Evolutionary conservation across 2,329 filamentous ascomycete species (phyloP).

Genomic region (Sarocladium brachiariae): DNA sequence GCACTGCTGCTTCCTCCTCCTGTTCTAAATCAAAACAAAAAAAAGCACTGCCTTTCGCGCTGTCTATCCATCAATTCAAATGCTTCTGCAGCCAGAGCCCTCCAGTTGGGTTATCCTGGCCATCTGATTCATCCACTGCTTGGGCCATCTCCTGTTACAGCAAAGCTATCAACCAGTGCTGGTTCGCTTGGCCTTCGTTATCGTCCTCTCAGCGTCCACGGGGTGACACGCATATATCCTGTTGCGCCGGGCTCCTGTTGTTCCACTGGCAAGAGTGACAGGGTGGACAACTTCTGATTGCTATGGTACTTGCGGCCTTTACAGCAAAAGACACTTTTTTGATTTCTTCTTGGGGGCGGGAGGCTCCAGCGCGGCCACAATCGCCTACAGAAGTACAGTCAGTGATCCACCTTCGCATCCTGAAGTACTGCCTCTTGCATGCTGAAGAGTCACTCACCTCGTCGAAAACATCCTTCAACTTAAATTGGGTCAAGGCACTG

Average conservation of each 20-base stretch:
- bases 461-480: slow-evolving; percentile 98
- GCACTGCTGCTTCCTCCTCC: slow-evolving; percentile 3
- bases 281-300: slow-evolving; percentile 1
- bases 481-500: slow-evolving; percentile 95
- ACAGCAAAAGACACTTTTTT: slow-evolving; percentile 66
- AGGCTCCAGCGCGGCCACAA: slow-evolving; percentile 90
- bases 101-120: neutral
- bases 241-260: slow-evolving; percentile 10
- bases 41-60: slow-evolving; percentile 3
- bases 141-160: neutral
- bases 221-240: slow-evolving; percentile 3
- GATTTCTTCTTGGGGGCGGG: slow-evolving; percentile 72
- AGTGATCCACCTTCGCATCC: slow-evolving; percentile 9
- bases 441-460: slow-evolving; percentile 57
- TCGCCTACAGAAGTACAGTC: slow-evolving; percentile 55
- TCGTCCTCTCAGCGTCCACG: slow-evolving; percentile 9
- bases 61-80: slow-evolving; percentile 9
- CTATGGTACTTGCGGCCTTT: slow-evolving; percentile 15
- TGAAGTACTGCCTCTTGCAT: neutral
- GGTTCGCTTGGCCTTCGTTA: neutral
- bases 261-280: slow-evolving; percentile 5
- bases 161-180: neutral
- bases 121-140: neutral
- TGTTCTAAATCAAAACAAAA: slow-evolving; percentile 2
- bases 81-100: neutral